These are phyloP conservation scores for Sporobolomyces phaffii DNA, from an alignment of 768 basidiomycete genomes.

Conservation along the genomic window DNA sequence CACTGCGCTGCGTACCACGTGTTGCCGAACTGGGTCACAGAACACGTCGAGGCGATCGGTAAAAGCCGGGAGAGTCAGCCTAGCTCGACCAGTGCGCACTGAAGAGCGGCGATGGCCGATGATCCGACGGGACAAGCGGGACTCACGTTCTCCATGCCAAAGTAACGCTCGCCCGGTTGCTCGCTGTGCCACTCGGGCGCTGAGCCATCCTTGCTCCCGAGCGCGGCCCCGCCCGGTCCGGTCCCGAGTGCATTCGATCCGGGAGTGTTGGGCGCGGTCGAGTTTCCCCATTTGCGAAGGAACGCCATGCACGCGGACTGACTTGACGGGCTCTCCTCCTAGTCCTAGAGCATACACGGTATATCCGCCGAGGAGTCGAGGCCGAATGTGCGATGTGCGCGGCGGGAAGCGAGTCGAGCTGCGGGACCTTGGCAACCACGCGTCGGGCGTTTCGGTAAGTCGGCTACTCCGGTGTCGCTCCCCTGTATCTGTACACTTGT, in stretches of 20 bases:
- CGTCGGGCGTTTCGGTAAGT: too few relatives aligned
- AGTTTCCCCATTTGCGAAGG: slow-evolving; percentile 15
- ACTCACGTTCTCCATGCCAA: slow-evolving; percentile 95
- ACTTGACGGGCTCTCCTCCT: neutral
- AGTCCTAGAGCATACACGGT: neutral
- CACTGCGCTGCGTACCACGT: slow-evolving; percentile 70
- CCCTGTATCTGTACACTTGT: too few relatives aligned
- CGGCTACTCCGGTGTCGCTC: too few relatives aligned
- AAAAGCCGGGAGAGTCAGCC: neutral
- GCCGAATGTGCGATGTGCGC: too few relatives aligned
- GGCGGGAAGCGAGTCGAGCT: too few relatives aligned
- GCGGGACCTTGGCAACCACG: too few relatives aligned
- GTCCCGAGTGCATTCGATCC: neutral
- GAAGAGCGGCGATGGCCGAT: neutral
- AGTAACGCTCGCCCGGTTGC: slow-evolving; percentile 48
- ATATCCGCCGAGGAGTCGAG: too few relatives aligned
- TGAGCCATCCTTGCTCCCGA: neutral
- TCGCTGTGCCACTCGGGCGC: slow-evolving; percentile 30
- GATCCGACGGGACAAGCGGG: neutral
- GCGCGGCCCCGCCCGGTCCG: neutral
- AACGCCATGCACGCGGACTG: slow-evolving; percentile 11
- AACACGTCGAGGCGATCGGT: neutral
- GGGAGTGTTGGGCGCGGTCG: neutral
- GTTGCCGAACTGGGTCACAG: slow-evolving; percentile 78
- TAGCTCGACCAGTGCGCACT: neutral